Percentiles rank a stretch among this genome's conserved stretches.
phyloP scores from a whole-genome alignment of 2,329 filamentous ascomycete species.

The Aspergillus sclerotialis region DNA sequence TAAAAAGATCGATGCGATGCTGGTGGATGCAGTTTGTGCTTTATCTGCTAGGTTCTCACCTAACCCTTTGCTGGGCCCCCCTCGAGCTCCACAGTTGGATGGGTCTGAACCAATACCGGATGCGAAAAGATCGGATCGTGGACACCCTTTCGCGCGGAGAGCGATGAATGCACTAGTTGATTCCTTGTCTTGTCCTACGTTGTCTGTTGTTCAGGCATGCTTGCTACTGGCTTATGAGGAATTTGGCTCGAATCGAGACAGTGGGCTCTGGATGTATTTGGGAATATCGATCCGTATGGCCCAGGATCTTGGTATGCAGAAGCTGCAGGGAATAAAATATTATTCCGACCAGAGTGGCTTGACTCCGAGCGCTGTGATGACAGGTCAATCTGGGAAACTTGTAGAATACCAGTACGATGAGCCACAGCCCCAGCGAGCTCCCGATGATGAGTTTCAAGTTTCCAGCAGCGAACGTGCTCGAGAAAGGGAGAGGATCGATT shows the following conservation, averaged over 20 bases:
- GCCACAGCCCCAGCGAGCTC: slow-evolving; percentile 25
- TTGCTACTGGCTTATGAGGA: slow-evolving; percentile 81
- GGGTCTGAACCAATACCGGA: slow-evolving; percentile 24
- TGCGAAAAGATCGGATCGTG: slow-evolving; percentile 56
- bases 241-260: slow-evolving; percentile 82
- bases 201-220: slow-evolving; percentile 77
- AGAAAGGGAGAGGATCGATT: slow-evolving; percentile 76
- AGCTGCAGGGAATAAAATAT: slow-evolving; percentile 64
- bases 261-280: slow-evolving; percentile 88
- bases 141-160: slow-evolving; percentile 70
- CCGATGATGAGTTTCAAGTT: slow-evolving; percentile 31
- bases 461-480: slow-evolving; percentile 54
- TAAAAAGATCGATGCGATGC: slow-evolving; percentile 72
- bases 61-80: slow-evolving; percentile 45
- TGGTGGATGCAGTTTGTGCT: slow-evolving; percentile 81
- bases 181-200: slow-evolving; percentile 72
- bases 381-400: slow-evolving; percentile 32
- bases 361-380: slow-evolving; percentile 50
- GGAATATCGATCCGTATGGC: slow-evolving; percentile 81
- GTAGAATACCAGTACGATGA: slow-evolving; percentile 40
- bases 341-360: slow-evolving; percentile 49
- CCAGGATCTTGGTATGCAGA: slow-evolving; percentile 73
- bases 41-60: slow-evolving; percentile 73
- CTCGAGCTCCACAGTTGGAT: slow-evolving; percentile 47
- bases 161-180: slow-evolving; percentile 79